Evolutionary conservation across 2,329 filamentous ascomycete genomes (phyloP).

Genomic region (Trichoderma lentiforme): DNA sequence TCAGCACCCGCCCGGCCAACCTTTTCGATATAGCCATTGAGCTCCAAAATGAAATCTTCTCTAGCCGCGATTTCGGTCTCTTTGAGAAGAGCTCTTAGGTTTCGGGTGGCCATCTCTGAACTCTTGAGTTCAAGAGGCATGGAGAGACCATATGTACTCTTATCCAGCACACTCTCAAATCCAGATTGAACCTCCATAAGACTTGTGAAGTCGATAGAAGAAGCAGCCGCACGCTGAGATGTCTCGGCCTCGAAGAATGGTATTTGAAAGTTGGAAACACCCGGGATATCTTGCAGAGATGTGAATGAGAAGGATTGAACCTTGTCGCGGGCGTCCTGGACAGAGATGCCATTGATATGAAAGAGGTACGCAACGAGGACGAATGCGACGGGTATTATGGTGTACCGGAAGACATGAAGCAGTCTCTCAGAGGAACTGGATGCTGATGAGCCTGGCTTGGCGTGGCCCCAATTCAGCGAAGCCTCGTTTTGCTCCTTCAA

Average conservation of each 20-base stretch:
- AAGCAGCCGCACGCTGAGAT: constrained; percentile 25
- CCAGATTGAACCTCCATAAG: constrained; percentile 71
- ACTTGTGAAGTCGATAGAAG: constrained; percentile 64
- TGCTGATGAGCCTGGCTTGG: background rate
- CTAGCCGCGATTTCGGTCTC: constrained; percentile 65
- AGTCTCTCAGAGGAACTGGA: background rate
- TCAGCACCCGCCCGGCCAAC: constrained; percentile 62
- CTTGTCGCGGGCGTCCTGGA: constrained; percentile 59
- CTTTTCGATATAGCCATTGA: constrained; percentile 71
- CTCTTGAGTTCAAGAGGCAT: constrained; percentile 77
- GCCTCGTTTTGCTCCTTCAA: background rate
- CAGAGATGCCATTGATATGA: constrained; percentile 55
- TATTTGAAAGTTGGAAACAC: constrained; percentile 56
- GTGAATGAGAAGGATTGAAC: constrained; percentile 57
- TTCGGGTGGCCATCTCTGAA: constrained; percentile 69
- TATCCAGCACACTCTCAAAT: constrained; percentile 72
- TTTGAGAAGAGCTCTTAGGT: constrained; percentile 68
- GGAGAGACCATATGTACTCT: constrained; percentile 61
- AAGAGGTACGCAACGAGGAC: constrained; percentile 60
- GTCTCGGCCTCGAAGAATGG: constrained; percentile 56
- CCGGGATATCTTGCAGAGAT: constrained; percentile 67
- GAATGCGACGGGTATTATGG: constrained; percentile 63
- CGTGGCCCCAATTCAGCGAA: background rate
- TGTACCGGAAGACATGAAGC: constrained; percentile 47
- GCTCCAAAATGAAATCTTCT: constrained; percentile 70